A percentile compares a stretch with the other conserved stretches of the same genome.
Conservation (phyloP, 371 early-diverging fungal genomes). For the Mucor velutinosus region DNA sequence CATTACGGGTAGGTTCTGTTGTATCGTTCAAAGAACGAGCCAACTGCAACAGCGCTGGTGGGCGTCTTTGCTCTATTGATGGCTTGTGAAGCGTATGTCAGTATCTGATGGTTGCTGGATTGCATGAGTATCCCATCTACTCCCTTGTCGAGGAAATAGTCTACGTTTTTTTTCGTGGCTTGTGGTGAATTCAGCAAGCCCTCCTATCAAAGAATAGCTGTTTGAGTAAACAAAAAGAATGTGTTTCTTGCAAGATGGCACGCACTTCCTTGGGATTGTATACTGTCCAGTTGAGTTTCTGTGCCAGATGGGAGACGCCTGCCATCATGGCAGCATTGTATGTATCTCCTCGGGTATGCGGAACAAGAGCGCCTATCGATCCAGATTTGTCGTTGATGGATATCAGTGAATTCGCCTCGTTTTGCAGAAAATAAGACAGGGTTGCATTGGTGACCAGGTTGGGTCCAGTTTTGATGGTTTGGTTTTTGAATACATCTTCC, state of each 20-base stretch:
- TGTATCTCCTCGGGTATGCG: constrained; percentile 31
- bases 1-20: constrained; percentile 3
- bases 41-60: constrained; percentile 9
- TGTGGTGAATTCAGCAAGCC: background rate
- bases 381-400: constrained; percentile 29
- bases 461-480: constrained; percentile 40
- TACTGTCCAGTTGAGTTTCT: constrained; percentile 36
- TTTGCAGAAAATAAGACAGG: constrained; percentile 23
- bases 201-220: background rate
- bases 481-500: constrained; percentile 32
- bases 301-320: constrained; percentile 26
- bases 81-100: constrained; percentile 5
- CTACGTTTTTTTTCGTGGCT: background rate
- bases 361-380: constrained; percentile 22
- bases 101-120: constrained; percentile 20
- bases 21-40: constrained; percentile 21
- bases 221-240: background rate
- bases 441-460: constrained; percentile 30
- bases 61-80: background rate
- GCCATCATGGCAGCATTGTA: constrained; percentile 31
- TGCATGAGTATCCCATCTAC: constrained; percentile 24
- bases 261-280: constrained; percentile 20
- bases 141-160: background rate
- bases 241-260: background rate
- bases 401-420: constrained; percentile 36